phyloP scores from a whole-genome alignment of 176 grass and related monocot genomes.

The Thalia dealbata region DNA sequence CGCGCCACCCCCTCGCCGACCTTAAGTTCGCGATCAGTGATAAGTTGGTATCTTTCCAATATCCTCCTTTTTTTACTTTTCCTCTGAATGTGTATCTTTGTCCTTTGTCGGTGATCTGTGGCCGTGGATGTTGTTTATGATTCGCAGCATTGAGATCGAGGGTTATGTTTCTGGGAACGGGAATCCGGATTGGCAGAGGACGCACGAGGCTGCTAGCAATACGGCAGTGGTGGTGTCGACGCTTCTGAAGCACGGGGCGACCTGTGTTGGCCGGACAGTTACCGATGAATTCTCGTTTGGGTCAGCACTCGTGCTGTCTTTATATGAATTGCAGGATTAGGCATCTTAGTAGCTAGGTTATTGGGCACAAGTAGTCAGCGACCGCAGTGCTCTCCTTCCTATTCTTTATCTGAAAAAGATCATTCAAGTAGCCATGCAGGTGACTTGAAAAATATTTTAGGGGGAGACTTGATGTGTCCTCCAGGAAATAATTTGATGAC shows the following conservation, averaged over 20 bases:
- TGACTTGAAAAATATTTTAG: neutral
- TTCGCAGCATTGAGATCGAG: slow-evolving; percentile 77
- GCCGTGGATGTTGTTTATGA: slow-evolving; percentile 12
- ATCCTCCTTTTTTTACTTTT: slow-evolving; percentile 3
- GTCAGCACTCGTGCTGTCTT: slow-evolving; percentile 14
- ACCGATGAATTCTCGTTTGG: slow-evolving; percentile 90
- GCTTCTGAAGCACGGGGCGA: slow-evolving; percentile 61
- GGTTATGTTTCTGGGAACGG: slow-evolving; percentile 71
- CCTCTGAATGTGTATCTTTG: neutral
- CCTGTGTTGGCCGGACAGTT: slow-evolving; percentile 67
- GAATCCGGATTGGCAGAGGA: slow-evolving; percentile 91
- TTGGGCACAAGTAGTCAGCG: neutral
- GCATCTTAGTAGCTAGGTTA: neutral
- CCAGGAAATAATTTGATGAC: neutral
- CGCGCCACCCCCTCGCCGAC: slow-evolving; percentile 36
- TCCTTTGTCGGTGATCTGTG: neutral
- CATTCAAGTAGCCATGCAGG: neutral
- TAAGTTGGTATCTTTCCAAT: slow-evolving; percentile 39
- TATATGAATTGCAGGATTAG: neutral
- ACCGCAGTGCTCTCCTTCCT: neutral
- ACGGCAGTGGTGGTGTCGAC: slow-evolving; percentile 49
- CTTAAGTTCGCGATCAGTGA: slow-evolving; percentile 84
- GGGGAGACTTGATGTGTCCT: neutral
- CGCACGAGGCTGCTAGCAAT: slow-evolving; percentile 37
- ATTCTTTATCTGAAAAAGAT: too few relatives aligned